A percentile compares a stretch with the other conserved stretches of the same genome.
phyloP scores from a whole-genome alignment of 345 rosid genomes.

The Euphorbia pulcherrima region DNA sequence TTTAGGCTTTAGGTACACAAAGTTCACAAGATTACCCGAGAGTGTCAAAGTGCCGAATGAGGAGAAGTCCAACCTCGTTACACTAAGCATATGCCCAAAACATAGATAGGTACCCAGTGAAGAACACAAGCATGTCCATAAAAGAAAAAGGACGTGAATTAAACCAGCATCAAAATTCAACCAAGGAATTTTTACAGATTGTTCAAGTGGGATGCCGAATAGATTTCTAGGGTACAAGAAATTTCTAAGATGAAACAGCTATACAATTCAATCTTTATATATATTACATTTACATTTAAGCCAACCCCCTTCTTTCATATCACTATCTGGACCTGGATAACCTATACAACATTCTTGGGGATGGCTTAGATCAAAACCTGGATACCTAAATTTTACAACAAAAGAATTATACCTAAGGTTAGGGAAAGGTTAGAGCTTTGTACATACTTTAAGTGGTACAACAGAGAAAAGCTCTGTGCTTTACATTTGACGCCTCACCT shows the following conservation, averaged over 20 bases:
- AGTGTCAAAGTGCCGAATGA: too few species aligned
- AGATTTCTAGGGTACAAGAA: constrained; percentile 3
- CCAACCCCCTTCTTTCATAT: constrained; percentile 31
- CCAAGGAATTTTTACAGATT: background rate
- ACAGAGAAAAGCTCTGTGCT: constrained; percentile 24
- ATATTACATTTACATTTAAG: constrained; percentile 36
- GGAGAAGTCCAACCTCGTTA: too few species aligned
- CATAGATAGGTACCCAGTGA: too few species aligned
- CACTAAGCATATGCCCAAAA: too few species aligned
- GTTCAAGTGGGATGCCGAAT: background rate
- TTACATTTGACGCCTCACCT: constrained; percentile 27
- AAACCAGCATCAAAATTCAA: too few species aligned
- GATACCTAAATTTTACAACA: constrained; percentile 38
- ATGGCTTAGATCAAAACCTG: constrained; percentile 36
- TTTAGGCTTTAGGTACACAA: too few species aligned
- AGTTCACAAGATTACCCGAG: too few species aligned
- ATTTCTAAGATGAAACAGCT: constrained; percentile 18
- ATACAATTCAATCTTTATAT: constrained; percentile 17
- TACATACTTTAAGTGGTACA: constrained; percentile 49
- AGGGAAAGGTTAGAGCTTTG: constrained; percentile 45
- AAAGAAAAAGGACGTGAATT: too few species aligned
- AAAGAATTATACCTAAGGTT: constrained; percentile 47
- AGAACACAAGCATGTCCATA: too few species aligned
- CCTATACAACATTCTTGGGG: constrained; percentile 40
- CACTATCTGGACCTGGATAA: constrained; percentile 30